Conservation (phyloP, 129 eudicot genomes). For the Pseudognaphalium luteoalbum region DNA sequence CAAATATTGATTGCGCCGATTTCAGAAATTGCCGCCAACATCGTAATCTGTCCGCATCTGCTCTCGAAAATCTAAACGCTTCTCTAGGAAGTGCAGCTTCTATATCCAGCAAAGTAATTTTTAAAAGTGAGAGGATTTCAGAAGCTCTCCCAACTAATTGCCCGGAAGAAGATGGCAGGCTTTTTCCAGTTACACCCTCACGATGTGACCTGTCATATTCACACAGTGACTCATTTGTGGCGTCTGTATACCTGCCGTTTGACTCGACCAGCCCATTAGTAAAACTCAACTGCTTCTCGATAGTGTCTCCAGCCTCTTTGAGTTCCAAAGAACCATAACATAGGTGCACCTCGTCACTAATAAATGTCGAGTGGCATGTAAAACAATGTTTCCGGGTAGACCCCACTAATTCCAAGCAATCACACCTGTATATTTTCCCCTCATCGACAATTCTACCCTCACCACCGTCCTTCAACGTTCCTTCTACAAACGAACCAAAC, state of each 20-base stretch:
- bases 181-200: conserved; percentile 25
- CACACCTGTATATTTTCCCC: conserved; percentile 55
- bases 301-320: not conserved
- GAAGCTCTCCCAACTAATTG: conserved; percentile 55
- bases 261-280: conserved; percentile 31
- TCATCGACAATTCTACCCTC: not conserved
- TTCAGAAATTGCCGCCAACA: conserved; percentile 79
- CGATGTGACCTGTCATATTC: conserved; percentile 26
- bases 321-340: conserved; percentile 18
- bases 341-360: conserved; percentile 40
- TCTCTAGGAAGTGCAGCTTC: conserved; percentile 84
- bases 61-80: conserved; percentile 66
- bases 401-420: conserved; percentile 75
- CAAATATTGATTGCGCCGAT: conserved; percentile 65
- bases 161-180: conserved; percentile 32
- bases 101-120: conserved; percentile 73
- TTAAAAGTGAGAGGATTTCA: conserved; percentile 59
- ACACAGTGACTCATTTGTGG: conserved; percentile 19
- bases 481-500: conserved; percentile 36
- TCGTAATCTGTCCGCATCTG: conserved; percentile 41
- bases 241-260: conserved; percentile 14
- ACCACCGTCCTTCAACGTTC: too few species aligned
- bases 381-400: conserved; percentile 62
- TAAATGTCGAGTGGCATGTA: conserved; percentile 64
- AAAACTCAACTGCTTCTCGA: conserved; percentile 23